Percentiles rank a stretch among this genome's conserved stretches.
These are phyloP conservation scores for Medicago ruthenica DNA, from an alignment of 306 rosid species.

Conservation along the genomic window DNA sequence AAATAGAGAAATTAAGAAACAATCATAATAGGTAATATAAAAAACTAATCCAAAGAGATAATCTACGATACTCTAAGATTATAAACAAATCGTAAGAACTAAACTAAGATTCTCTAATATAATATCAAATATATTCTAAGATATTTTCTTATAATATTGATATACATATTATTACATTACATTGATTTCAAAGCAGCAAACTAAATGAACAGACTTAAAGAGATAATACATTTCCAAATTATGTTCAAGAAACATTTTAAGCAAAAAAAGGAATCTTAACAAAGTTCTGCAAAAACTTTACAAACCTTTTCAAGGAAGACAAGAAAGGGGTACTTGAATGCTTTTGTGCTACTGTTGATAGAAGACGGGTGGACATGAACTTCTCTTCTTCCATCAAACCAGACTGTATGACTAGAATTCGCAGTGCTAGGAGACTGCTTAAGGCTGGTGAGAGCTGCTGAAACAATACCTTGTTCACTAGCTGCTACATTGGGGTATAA, in stretches of 20 bases:
- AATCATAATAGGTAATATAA: too few relatives aligned
- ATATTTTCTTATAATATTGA: not conserved
- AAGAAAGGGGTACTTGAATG: slow-evolving; percentile 84
- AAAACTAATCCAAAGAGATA: too few relatives aligned
- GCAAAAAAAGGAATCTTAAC: slow-evolving; percentile 16
- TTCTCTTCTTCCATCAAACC: slow-evolving; percentile 96
- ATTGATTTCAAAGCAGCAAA: slow-evolving; percentile 31
- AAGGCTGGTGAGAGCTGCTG: slow-evolving; percentile 65
- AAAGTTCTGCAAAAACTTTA: slow-evolving; percentile 22
- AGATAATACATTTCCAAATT: slow-evolving; percentile 19
- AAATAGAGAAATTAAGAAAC: not conserved
- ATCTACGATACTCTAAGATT: not conserved
- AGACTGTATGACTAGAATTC: slow-evolving; percentile 51
- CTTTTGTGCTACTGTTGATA: slow-evolving; percentile 69
- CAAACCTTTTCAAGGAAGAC: slow-evolving; percentile 94
- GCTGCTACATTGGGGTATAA: slow-evolving; percentile 94
- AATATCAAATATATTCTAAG: not conserved
- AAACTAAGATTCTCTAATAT: not conserved
- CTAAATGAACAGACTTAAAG: slow-evolving; percentile 4
- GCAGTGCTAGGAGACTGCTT: slow-evolving; percentile 58
- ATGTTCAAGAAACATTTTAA: slow-evolving; percentile 28
- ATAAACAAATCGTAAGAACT: not conserved
- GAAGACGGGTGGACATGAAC: slow-evolving; percentile 94
- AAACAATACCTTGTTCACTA: slow-evolving; percentile 74
- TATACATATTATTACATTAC: slow-evolving; percentile 4